Conservation (phyloP, 352 stramenopile genomes). For the Pythium sp. region DNA sequence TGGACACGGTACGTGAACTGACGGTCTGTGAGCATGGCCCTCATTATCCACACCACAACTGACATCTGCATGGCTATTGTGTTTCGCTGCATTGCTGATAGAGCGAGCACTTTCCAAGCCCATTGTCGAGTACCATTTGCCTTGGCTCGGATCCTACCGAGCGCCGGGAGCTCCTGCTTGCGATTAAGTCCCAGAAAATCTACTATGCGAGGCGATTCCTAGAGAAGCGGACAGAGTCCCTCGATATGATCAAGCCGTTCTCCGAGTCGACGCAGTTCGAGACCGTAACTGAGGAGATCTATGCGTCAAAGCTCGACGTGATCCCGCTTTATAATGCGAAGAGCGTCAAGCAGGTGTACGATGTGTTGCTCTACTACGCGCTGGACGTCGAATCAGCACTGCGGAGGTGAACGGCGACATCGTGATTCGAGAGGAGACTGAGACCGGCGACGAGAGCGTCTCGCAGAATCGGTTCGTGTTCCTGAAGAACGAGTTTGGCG, state of each 20-base stretch:
- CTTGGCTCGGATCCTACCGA: background rate
- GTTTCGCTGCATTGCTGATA: background rate
- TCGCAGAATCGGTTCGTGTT: conserved; percentile 13
- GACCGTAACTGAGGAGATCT: background rate
- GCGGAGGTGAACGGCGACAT: conserved; percentile 13
- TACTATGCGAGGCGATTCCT: conserved; percentile 20
- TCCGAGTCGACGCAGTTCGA: conserved; percentile 39
- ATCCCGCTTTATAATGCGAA: conserved; percentile 7
- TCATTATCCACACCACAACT: too few relatives aligned
- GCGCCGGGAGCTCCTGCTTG: background rate
- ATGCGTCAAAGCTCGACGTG: conserved; percentile 28
- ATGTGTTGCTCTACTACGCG: conserved; percentile 5
- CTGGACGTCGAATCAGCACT: conserved; percentile 13
- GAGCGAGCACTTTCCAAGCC: background rate
- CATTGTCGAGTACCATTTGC: background rate
- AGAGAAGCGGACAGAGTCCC: conserved; percentile 18
- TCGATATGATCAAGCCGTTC: conserved; percentile 18
- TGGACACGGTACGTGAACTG: background rate
- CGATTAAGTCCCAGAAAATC: conserved; percentile 1
- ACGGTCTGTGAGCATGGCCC: too few relatives aligned
- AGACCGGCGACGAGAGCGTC: background rate
- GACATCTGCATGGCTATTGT: too few relatives aligned
- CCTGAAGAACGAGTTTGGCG: background rate
- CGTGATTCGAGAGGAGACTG: conserved; percentile 10
- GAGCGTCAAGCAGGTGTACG: conserved; percentile 15